phyloP scores from a whole-genome alignment of 164 flowering plant species.

The Aristolochia fimbriata region DNA sequence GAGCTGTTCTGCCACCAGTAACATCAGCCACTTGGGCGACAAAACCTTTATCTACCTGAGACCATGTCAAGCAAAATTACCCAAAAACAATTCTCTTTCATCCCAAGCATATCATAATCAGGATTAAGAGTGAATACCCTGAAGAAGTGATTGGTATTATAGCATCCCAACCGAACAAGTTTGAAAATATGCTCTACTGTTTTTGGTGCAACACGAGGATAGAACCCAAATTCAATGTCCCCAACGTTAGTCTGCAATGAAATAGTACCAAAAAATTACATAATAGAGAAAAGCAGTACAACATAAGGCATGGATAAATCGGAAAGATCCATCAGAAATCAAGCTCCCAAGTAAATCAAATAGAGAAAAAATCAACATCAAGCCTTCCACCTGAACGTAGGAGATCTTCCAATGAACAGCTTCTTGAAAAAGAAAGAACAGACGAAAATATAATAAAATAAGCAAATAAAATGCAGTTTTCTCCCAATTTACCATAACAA shows the following conservation, averaged over 20 bases:
- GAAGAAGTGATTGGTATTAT: slow-evolving; percentile 88
- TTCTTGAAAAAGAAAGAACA: too few species aligned
- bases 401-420: too few species aligned
- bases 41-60: slow-evolving; percentile 82
- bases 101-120: not conserved
- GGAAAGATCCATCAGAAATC: not conserved
- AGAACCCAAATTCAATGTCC: slow-evolving; percentile 93
- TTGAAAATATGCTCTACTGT: slow-evolving; percentile 92
- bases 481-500: too few species aligned
- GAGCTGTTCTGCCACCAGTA: slow-evolving; percentile 70
- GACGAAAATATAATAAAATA: too few species aligned
- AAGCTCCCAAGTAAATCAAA: too few species aligned
- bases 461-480: too few species aligned
- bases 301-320: too few species aligned
- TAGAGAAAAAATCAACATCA: too few species aligned
- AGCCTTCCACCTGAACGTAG: too few species aligned
- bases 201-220: slow-evolving; percentile 73
- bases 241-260: slow-evolving; percentile 75
- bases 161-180: slow-evolving; percentile 85
- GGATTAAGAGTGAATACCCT: slow-evolving; percentile 38
- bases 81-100: slow-evolving; percentile 1
- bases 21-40: slow-evolving; percentile 99
- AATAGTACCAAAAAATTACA: slow-evolving; percentile 1
- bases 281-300: not conserved
- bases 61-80: slow-evolving; percentile 2